Conservation (phyloP, 2,329 filamentous ascomycete species). For the Cladophialophora carrionii region DNA sequence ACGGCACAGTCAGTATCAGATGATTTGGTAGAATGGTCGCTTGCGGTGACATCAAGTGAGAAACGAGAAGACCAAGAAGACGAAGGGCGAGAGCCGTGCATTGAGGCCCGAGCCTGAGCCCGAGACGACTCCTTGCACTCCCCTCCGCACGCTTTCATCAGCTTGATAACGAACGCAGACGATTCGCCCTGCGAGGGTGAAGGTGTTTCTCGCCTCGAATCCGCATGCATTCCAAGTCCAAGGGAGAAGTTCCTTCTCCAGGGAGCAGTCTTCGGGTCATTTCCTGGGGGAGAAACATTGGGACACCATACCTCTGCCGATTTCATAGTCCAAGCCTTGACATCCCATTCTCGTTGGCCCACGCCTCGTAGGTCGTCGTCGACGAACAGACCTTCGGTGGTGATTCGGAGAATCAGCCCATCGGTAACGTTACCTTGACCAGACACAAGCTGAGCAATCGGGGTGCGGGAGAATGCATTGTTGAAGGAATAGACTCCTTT, state of each 20-base stretch:
- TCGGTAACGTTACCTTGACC: slow-evolving; percentile 86
- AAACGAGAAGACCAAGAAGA: slow-evolving; percentile 44
- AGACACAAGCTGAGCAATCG: slow-evolving; percentile 84
- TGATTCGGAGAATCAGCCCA: slow-evolving; percentile 87
- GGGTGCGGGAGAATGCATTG: slow-evolving; percentile 84
- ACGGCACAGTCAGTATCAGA: slow-evolving; percentile 16
- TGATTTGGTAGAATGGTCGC: slow-evolving; percentile 20
- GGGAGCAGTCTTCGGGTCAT: slow-evolving; percentile 5
- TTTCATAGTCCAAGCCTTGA: slow-evolving; percentile 97
- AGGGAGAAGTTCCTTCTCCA: slow-evolving; percentile 21
- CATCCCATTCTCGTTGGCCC: slow-evolving; percentile 96
- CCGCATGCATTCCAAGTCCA: slow-evolving; percentile 19
- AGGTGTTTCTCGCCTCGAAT: slow-evolving; percentile 19
- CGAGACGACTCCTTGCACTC: slow-evolving; percentile 41
- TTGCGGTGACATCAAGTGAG: slow-evolving; percentile 1
- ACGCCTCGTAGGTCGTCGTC: slow-evolving; percentile 92
- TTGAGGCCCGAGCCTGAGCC: slow-evolving; percentile 50
- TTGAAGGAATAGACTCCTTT: slow-evolving; percentile 91
- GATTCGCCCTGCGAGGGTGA: slow-evolving; percentile 24
- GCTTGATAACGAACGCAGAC: slow-evolving; percentile 51
- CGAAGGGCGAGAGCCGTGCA: slow-evolving; percentile 49
- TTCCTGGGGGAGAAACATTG: slow-evolving; percentile 52
- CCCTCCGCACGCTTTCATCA: slow-evolving; percentile 63
- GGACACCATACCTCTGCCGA: slow-evolving; percentile 84
- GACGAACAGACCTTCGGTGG: slow-evolving; percentile 92